Conservation (phyloP, 2,329 filamentous ascomycete species). For the Xylariales sp. region DNA sequence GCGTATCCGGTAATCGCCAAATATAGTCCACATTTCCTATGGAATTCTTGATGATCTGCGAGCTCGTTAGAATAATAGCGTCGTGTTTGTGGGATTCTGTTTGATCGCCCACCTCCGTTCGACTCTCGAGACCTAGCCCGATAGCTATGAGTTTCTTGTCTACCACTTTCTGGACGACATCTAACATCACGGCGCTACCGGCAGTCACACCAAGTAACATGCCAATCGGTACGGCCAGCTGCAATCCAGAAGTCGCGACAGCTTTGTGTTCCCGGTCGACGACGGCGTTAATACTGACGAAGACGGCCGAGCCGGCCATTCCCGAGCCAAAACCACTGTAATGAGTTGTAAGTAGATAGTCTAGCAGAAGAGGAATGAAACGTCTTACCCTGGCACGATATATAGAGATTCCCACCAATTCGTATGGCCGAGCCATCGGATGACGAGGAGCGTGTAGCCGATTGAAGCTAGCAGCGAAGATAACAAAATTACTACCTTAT, state of each 20-base stretch:
- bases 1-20: conserved; percentile 22
- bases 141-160: conserved; percentile 42
- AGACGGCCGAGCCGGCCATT: conserved; percentile 50
- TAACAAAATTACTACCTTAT: conserved; percentile 67
- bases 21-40: conserved; percentile 56
- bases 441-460: conserved; percentile 63
- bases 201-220: conserved; percentile 45
- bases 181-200: conserved; percentile 44
- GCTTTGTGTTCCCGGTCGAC: conserved; percentile 59
- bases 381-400: conserved; percentile 62
- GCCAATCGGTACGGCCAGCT: conserved; percentile 58
- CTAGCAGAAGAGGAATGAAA: background rate
- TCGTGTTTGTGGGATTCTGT: background rate
- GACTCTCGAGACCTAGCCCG: conserved; percentile 41
- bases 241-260: conserved; percentile 61
- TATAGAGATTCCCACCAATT: conserved; percentile 67
- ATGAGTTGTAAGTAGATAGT: conserved; percentile 22
- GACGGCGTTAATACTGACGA: conserved; percentile 61
- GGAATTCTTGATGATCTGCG: conserved; percentile 54
- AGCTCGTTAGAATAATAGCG: conserved; percentile 4
- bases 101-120: conserved; percentile 36
- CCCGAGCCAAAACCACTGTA: conserved; percentile 62
- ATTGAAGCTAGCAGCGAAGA: conserved; percentile 59
- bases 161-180: conserved; percentile 46
- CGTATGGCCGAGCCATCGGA: conserved; percentile 71